A percentile compares a stretch with the other conserved stretches of the same genome.
Evolutionary conservation across 371 early-diverging fungal genomes (phyloP).

Genomic region (Mortierella sp.): DNA sequence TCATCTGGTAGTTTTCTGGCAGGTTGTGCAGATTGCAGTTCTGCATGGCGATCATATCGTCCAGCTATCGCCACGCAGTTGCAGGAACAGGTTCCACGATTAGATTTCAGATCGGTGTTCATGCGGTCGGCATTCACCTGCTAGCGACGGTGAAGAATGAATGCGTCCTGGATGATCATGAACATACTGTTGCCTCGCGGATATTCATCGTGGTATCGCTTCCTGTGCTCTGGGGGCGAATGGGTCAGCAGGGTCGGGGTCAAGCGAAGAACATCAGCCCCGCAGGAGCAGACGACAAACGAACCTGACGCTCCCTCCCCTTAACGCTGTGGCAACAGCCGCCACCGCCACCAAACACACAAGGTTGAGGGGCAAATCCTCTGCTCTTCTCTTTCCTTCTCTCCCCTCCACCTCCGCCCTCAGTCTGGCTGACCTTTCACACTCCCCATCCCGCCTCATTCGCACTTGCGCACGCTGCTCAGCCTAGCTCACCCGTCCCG

Average conservation of each 20-base stretch:
- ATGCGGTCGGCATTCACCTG: too few species aligned
- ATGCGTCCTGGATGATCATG: background rate
- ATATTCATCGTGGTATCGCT: constrained; percentile 62
- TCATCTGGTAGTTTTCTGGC: constrained; percentile 99
- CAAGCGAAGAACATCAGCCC: too few species aligned
- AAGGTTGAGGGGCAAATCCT: too few species aligned
- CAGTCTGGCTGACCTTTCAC: background rate
- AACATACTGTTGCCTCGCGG: constrained; percentile 72
- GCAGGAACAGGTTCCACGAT: too few species aligned
- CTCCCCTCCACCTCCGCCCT: background rate
- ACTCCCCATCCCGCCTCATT: background rate
- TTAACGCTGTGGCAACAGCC: too few species aligned
- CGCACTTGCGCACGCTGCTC: too few species aligned
- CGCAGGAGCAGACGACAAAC: too few species aligned
- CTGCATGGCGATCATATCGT: constrained; percentile 90
- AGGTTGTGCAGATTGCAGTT: constrained; percentile 96
- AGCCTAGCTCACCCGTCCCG: background rate
- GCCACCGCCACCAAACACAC: too few species aligned
- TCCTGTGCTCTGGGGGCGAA: background rate
- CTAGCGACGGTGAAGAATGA: constrained; percentile 2
- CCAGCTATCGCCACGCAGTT: constrained; percentile 69
- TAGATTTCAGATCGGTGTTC: too few species aligned
- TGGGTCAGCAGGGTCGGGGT: too few species aligned
- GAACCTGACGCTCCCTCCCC: too few species aligned
- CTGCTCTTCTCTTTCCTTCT: background rate